phyloP scores from a whole-genome alignment of 169 alveolate species.

The Plasmodium falciparum region DNA sequence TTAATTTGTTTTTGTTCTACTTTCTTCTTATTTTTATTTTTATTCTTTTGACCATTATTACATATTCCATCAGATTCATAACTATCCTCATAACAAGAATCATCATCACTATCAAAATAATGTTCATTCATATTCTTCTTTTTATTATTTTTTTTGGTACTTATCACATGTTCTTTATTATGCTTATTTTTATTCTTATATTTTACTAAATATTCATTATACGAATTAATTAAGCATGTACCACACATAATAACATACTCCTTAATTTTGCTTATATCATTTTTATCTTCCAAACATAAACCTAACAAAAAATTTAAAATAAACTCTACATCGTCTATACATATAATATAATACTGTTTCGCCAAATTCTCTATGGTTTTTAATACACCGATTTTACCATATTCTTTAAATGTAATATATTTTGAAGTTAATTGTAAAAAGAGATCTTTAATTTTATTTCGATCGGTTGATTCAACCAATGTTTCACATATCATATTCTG shows the following conservation, averaged over 20 bases:
- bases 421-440: constrained; percentile 57
- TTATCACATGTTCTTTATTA: not conserved
- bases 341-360: constrained; percentile 16
- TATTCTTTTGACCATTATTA: too few species aligned
- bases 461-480: constrained; percentile 21
- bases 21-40: too few species aligned
- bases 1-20: constrained; percentile 1
- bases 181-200: constrained; percentile 20
- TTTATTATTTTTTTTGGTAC: constrained; percentile 15
- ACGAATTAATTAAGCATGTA: constrained; percentile 34
- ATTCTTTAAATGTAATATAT: constrained; percentile 70
- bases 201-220: constrained; percentile 28
- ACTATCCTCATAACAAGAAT: not conserved
- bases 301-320: constrained; percentile 72
- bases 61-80: too few species aligned
- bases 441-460: constrained; percentile 36
- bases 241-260: constrained; percentile 60
- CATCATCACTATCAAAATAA: not conserved
- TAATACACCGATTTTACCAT: constrained; percentile 67
- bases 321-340: constrained; percentile 62
- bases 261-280: constrained; percentile 49
- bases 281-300: constrained; percentile 69
- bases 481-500: constrained; percentile 67
- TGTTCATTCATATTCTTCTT: not conserved
- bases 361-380: constrained; percentile 55